These are phyloP conservation scores for Elasticomyces elasticus DNA, from an alignment of 495 filamentous ascomycete species.

Conservation along the genomic window DNA sequence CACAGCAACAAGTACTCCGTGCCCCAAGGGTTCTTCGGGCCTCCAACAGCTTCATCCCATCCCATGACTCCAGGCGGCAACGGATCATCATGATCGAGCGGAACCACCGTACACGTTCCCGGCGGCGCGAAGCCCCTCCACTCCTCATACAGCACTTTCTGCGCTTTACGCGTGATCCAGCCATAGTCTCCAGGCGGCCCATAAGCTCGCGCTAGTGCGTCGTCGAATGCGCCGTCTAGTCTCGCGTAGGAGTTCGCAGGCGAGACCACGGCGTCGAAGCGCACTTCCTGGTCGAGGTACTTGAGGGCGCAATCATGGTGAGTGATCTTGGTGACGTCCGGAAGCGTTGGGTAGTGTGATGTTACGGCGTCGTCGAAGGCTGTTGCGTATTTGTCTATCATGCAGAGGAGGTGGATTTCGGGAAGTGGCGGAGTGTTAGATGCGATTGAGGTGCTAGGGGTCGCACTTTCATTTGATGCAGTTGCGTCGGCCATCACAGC, in stretches of 20 bases:
- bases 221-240: conserved; percentile 45
- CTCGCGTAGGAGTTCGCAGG: conserved; percentile 45
- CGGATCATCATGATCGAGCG: conserved; percentile 29
- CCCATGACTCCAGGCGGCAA: neutral
- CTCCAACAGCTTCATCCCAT: neutral
- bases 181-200: conserved; percentile 37
- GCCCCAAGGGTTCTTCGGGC: conserved; percentile 28
- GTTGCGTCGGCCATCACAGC: neutral
- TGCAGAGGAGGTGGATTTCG: conserved; percentile 35
- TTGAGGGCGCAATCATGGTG: conserved; percentile 33
- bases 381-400: conserved; percentile 26
- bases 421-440: conserved; percentile 24
- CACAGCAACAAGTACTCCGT: conserved; percentile 41
- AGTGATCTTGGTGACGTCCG: conserved; percentile 27
- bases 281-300: conserved; percentile 22
- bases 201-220: conserved; percentile 42
- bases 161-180: conserved; percentile 36
- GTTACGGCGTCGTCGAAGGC: conserved; percentile 28
- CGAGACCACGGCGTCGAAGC: conserved; percentile 42
- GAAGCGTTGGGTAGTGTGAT: conserved; percentile 20
- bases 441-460: neutral
- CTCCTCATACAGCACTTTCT: conserved; percentile 36
- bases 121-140: conserved; percentile 42
- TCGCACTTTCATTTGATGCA: neutral
- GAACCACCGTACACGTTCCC: conserved; percentile 39